phyloP scores from a whole-genome alignment of 768 basidiomycete genomes.

The Phylloporus rhodoxanthus region DNA sequence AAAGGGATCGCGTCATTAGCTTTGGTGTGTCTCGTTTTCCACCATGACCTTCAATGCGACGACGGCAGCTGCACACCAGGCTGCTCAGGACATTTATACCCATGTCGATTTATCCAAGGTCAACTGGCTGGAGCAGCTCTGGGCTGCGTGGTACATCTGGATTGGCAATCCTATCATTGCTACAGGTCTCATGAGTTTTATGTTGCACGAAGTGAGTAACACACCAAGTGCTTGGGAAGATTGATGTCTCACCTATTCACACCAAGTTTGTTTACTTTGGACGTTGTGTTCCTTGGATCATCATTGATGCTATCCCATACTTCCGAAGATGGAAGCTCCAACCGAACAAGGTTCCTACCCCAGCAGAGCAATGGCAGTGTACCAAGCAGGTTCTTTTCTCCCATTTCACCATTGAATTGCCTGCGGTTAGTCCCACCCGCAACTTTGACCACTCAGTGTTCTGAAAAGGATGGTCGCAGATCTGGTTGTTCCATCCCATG shows the following conservation, averaged over 20 bases:
- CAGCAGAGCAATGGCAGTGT: conserved; percentile 89
- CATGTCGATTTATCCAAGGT: conserved; percentile 55
- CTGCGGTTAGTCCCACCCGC: conserved; percentile 51
- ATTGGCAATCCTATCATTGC: conserved; percentile 88
- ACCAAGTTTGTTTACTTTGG: conserved; percentile 92
- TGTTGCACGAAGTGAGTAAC: conserved; percentile 81
- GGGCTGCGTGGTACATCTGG: conserved; percentile 81
- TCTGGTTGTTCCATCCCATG: conserved; percentile 87
- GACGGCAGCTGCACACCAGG: conserved; percentile 25
- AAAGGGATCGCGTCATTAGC: neutral
- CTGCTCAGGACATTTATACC: conserved; percentile 46
- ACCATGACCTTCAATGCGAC: conserved; percentile 42
- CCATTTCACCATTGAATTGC: conserved; percentile 93
- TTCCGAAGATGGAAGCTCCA: conserved; percentile 94
- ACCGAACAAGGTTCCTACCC: conserved; percentile 73
- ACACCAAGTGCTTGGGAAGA: neutral
- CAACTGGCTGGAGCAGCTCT: conserved; percentile 69
- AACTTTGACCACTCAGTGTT: neutral
- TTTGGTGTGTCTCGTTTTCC: neutral
- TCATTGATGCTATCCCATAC: conserved; percentile 91
- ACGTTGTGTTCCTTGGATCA: conserved; percentile 89
- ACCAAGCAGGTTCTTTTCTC: conserved; percentile 90
- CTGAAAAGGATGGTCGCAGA: conserved; percentile 39
- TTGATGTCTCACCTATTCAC: neutral
- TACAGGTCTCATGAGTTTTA: conserved; percentile 88